Evolutionary conservation across 148 eudicot species (phyloP).

Genomic region (Vaccinium corymbosum): DNA sequence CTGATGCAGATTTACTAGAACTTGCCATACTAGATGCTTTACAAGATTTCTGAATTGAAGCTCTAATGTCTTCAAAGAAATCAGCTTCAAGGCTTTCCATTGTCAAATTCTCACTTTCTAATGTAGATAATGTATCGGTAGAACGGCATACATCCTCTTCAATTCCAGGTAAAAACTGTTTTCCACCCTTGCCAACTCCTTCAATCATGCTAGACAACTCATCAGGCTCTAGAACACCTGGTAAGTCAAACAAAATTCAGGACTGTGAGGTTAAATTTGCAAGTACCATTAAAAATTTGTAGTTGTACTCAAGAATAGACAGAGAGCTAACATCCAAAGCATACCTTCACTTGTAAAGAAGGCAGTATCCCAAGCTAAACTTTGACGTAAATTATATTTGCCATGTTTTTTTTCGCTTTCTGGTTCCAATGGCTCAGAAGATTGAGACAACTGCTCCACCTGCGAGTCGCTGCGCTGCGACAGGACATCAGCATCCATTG

Average conservation of each 20-base stretch:
- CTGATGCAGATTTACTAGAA: conserved; percentile 22
- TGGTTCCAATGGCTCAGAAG: conserved; percentile 37
- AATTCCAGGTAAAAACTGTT: conserved; percentile 58
- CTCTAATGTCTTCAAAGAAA: conserved; percentile 85
- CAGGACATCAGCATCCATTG: conserved; percentile 13
- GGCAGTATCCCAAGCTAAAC: conserved; percentile 98
- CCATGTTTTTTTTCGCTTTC: conserved; percentile 32
- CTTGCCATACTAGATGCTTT: conserved; percentile 32
- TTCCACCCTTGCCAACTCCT: conserved; percentile 44
- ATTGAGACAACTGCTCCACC: conserved; percentile 31
- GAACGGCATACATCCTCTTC: conserved; percentile 76
- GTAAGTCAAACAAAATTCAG: conserved; percentile 5
- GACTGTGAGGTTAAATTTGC: background rate
- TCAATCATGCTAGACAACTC: conserved; percentile 86
- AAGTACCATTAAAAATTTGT: background rate
- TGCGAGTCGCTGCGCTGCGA: too few species aligned
- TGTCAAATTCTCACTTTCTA: conserved; percentile 71
- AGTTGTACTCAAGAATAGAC: background rate
- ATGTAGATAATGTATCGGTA: conserved; percentile 67
- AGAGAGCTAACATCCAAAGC: conserved; percentile 6
- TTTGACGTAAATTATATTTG: conserved; percentile 75
- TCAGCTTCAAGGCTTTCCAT: conserved; percentile 78
- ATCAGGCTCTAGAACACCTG: conserved; percentile 89
- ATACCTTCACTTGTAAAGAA: conserved; percentile 90
- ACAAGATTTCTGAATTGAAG: conserved; percentile 83